Evolutionary conservation across 495 filamentous ascomycete species (phyloP).

Genomic region (Penicillium longicatenatum): DNA sequence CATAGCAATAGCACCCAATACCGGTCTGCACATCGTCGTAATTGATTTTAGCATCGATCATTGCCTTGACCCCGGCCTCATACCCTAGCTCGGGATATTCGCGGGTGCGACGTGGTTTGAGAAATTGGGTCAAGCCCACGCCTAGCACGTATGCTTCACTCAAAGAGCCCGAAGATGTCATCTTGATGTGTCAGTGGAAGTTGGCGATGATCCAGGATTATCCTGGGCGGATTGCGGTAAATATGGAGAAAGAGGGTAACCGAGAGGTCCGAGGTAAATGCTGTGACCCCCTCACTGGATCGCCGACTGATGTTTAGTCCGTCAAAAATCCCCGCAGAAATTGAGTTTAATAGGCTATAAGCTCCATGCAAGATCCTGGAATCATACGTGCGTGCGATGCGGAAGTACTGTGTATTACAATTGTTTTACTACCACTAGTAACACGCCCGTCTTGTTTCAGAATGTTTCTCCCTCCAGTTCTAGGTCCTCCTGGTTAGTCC

Average conservation of each 20-base stretch:
- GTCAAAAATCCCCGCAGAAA: neutral
- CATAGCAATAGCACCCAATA: conserved; percentile 86
- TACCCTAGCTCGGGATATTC: conserved; percentile 28
- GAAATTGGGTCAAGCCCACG: conserved; percentile 25
- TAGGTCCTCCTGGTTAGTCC: no score
- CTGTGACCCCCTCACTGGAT: neutral
- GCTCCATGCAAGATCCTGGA: no score
- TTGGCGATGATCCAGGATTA: neutral
- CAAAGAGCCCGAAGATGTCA: neutral
- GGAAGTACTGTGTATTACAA: neutral
- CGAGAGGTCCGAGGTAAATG: conserved; percentile 4
- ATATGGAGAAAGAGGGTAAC: neutral
- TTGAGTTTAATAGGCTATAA: neutral
- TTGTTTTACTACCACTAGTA: neutral
- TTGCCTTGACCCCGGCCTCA: conserved; percentile 58
- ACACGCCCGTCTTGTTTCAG: neutral
- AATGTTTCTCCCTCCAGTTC: no score
- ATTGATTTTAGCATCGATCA: conserved; percentile 82
- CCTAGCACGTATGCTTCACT: conserved; percentile 21
- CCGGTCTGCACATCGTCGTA: conserved; percentile 87
- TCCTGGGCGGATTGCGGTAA: neutral
- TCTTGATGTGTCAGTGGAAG: neutral
- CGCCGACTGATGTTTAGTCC: neutral
- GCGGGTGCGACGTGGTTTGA: conserved; percentile 26
- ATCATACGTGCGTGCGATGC: no score